These are phyloP conservation scores for Rhododendron simsii DNA, from an alignment of 148 eudicot genomes.

Conservation along the genomic window DNA sequence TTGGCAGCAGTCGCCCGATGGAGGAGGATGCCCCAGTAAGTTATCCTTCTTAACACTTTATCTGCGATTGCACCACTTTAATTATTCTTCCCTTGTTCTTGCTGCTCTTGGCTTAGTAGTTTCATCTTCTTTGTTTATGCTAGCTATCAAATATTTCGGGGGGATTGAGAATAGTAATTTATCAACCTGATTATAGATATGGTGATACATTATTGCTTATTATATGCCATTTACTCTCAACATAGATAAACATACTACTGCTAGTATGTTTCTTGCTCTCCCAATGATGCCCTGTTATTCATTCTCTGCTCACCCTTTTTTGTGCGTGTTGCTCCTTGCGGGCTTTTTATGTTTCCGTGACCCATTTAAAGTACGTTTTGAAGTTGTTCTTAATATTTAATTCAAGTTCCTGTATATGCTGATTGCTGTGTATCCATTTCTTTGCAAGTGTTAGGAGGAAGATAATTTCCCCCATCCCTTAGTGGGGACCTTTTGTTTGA, in stretches of 20 bases:
- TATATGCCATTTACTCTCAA: neutral
- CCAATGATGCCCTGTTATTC: neutral
- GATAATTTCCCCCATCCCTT: neutral
- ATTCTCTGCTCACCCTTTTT: too few relatives aligned
- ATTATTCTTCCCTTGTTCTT: neutral
- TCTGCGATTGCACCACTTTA: neutral
- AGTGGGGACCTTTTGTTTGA: neutral
- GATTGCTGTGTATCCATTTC: too few relatives aligned
- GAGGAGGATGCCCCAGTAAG: conserved; percentile 76
- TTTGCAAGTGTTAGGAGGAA: neutral
- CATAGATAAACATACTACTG: neutral
- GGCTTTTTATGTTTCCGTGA: neutral
- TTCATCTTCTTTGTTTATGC: neutral
- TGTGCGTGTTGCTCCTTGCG: neutral
- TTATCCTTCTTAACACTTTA: conserved; percentile 4
- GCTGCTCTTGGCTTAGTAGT: neutral
- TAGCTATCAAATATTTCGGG: neutral
- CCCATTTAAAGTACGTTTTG: neutral
- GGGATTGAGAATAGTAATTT: neutral
- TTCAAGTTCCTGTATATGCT: neutral
- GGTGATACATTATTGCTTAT: neutral
- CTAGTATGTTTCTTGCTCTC: neutral
- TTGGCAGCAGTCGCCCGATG: conserved; percentile 73
- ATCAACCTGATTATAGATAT: neutral
- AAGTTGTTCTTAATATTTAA: neutral